phyloP scores from a whole-genome alignment of 2,329 filamentous ascomycete genomes.

The Beauveria caledonica region DNA sequence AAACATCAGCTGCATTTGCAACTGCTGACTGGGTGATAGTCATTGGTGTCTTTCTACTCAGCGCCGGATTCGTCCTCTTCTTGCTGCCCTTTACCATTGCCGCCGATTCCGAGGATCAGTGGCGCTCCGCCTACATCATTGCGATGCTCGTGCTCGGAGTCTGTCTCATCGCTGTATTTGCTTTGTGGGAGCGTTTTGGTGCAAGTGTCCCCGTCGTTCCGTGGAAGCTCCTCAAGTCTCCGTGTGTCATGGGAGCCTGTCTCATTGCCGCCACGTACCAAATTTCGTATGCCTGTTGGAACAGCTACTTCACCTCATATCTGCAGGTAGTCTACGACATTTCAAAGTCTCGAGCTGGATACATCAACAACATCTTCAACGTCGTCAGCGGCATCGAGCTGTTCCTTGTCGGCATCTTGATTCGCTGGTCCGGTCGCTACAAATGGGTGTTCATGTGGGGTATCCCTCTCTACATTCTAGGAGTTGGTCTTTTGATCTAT shows the following conservation, averaged over 20 bases:
- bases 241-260: conserved; percentile 19
- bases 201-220: conserved; percentile 40
- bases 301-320: conserved; percentile 35
- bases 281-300: conserved; percentile 25
- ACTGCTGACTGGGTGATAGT: conserved; percentile 14
- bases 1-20: no score
- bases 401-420: conserved; percentile 30
- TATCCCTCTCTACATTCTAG: conserved; percentile 25
- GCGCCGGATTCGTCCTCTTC: conserved; percentile 41
- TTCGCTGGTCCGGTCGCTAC: conserved; percentile 25
- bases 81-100: conserved; percentile 50
- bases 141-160: conserved; percentile 43
- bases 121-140: conserved; percentile 36
- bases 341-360: conserved; percentile 21
- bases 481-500: conserved; percentile 25
- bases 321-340: conserved; percentile 29
- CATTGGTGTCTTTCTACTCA: conserved; percentile 40
- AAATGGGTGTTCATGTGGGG: conserved; percentile 23
- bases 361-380: conserved; percentile 26
- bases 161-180: conserved; percentile 39
- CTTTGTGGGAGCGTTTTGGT: conserved; percentile 37
- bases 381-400: conserved; percentile 31
- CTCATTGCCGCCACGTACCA: conserved; percentile 20
- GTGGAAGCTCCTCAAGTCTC: conserved; percentile 27
- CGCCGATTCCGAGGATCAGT: conserved; percentile 30